Base-by-base conservation (phyloP, 306 rosid genomes). In the Oxytropis ochrocephala region DNA sequence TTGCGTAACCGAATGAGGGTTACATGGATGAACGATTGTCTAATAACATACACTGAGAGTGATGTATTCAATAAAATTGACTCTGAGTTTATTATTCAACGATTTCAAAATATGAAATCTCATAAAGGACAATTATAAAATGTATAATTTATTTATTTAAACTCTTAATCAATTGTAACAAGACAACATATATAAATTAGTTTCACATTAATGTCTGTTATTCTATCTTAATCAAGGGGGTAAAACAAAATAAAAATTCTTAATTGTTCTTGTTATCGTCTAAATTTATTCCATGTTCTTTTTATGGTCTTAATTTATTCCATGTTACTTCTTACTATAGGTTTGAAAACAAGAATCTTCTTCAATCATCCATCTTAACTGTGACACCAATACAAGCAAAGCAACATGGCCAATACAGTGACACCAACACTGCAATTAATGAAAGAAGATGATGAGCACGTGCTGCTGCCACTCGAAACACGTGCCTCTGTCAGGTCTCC, bases 401-500 rank as follows among this genome's bases (percentile, higher is more conserved):
- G 13, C 2, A 70, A 64, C 42, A 51, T 50, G 65, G 58, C 9
- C 60, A 56, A 56, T 33, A 61, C 35, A 70, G 53, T 13, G 17
- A 43, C 27, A 75, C 72, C 71, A 69, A 33, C 64, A 13, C 58
- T 60, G 75, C 71, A 79, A 42, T 62, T 53, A 74, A 79, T 69
- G 36, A 63, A 52, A 24, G 11, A 54, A 55, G 32, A 36, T 5
- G 65, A 30, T 57, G 51, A 19, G 52, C 80, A 75, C 84, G 84
- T 80, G 70, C 77, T 64, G 32, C 65, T 74, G 47, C 50, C 46
- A 54, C 66, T 19, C 1, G 6, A 38, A 64, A 52, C 84, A 75
- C 80, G 80, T 80, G 84, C 21, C 36, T 62, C 27, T 58, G 78
- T 69, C 80, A 54, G 69, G 35, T 54, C 64, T 47, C 35, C 8